Evolutionary conservation across 2,329 filamentous ascomycete genomes (phyloP), one percentile per base, ranked within the genome.

Genomic region (Sclerotinia glacialis): DNA sequence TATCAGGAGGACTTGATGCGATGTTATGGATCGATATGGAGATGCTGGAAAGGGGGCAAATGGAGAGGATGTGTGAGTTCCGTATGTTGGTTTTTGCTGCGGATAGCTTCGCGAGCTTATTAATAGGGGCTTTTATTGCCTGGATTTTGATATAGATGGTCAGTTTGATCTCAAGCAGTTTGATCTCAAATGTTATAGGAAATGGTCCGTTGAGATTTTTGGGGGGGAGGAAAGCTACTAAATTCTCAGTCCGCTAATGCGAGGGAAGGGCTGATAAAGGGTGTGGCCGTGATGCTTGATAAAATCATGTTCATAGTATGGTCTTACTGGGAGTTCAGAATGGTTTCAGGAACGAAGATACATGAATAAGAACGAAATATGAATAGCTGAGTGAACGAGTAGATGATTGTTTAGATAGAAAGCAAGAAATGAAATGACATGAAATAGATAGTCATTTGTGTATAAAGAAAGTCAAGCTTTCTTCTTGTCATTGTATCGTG

Each of bases 1-100:
- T 60, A 65, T 65, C 5, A 60, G 64, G 21, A 65, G 64, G 23
- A 34, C 34, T 34, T 65, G 53, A 65, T 28, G 16, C 8, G 9
- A 5, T 28, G n/a, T 14, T 5, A 11, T 5, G 0, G 1, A 28
- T 21, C 11, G n/a, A 37, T 2, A 11, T 16, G 2, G 16, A 53
- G 40, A 16, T 16, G 16, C 4, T 40, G 6, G n/a, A 50, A 31
- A 61, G 12, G 28, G 5, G 37, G 6, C 11, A 2, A 58, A 31
- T 5, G 5, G 16, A 46, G 26, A 9, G 6, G 18, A n/a, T 12
- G 28, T 26, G 3, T 26, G 34, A 16, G 23, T 1, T 23, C 18
- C n/a, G 3, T 6, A 40, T n/a, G 6, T 8, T 40, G 12, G 14
- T 23, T 12, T n/a, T 16, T 8, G n/a, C 12, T 3, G 7, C n/a